These are phyloP conservation scores for Scedosporium dehoogii DNA, from an alignment of 2,329 filamentous ascomycete genomes.

Conservation along the genomic window DNA sequence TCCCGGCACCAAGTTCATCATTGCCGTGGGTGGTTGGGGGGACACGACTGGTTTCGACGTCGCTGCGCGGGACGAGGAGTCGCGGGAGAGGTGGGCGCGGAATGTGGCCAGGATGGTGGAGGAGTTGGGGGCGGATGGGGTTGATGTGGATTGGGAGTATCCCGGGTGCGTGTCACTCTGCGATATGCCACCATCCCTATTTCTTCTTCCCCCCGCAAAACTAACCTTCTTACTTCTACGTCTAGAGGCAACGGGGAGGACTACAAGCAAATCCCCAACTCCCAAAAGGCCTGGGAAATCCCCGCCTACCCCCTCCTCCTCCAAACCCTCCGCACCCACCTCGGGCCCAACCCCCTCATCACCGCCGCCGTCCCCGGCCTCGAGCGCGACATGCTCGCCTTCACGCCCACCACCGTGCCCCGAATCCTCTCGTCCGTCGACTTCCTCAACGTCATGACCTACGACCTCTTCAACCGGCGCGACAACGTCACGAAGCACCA, in stretches of 20 bases:
- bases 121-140: constrained; percentile 50
- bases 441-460: constrained; percentile 60
- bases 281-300: constrained; percentile 50
- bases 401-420: constrained; percentile 46
- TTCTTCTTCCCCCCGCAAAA: neutral
- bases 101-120: constrained; percentile 56
- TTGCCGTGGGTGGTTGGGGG: constrained; percentile 69
- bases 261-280: constrained; percentile 56
- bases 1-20: constrained; percentile 48
- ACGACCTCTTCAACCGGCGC: constrained; percentile 62
- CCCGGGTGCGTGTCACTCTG: constrained; percentile 27
- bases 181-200: too few relatives aligned
- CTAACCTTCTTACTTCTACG: neutral
- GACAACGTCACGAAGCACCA: constrained; percentile 56
- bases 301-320: constrained; percentile 53
- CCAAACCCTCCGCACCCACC: constrained; percentile 42
- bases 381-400: constrained; percentile 57
- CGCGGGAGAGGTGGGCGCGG: constrained; percentile 48
- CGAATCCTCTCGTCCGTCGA: constrained; percentile 50
- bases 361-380: constrained; percentile 61
- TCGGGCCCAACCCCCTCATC: constrained; percentile 48
- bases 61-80: constrained; percentile 40
- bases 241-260: constrained; percentile 56
- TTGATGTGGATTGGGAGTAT: constrained; percentile 58
- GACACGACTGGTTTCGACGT: constrained; percentile 53